Percentiles rank a stretch among this genome's conserved stretches.
phyloP scores from a whole-genome alignment of 257 asterid species.

The Solanum tarapatanum region DNA sequence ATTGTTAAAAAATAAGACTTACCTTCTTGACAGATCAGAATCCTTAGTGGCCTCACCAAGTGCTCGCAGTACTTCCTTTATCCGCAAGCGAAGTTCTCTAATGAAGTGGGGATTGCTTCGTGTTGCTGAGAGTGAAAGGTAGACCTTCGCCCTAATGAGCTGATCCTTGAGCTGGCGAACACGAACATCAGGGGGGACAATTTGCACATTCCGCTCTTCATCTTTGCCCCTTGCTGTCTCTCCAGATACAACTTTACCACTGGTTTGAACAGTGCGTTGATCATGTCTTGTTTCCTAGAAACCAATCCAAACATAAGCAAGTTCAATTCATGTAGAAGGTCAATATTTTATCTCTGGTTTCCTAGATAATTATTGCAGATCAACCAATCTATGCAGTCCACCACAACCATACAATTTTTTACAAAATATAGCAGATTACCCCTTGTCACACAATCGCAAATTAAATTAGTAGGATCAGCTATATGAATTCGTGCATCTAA shows the following conservation, averaged over 20 bases:
- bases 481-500: not conserved
- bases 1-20: conserved; percentile 9
- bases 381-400: not conserved
- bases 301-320: not conserved
- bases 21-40: conserved; percentile 73
- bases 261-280: conserved; percentile 22
- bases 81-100: conserved; percentile 78
- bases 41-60: conserved; percentile 82
- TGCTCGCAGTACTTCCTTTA: conserved; percentile 64
- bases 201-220: conserved; percentile 32
- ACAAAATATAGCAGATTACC: not conserved
- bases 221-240: conserved; percentile 22
- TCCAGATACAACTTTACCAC: conserved; percentile 25
- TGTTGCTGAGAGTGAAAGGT: conserved; percentile 70
- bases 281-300: conserved; percentile 25
- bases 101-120: conserved; percentile 60
- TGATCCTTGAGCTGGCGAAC: conserved; percentile 76
- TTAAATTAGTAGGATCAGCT: not conserved
- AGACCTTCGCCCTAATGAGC: conserved; percentile 59
- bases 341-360: not conserved
- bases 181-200: conserved; percentile 35
- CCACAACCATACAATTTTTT: not conserved
- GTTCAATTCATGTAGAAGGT: not conserved
- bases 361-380: not conserved
- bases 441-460: not conserved